phyloP scores from a whole-genome alignment of 495 filamentous ascomycete species.

The Penicillium crystallinum region DNA sequence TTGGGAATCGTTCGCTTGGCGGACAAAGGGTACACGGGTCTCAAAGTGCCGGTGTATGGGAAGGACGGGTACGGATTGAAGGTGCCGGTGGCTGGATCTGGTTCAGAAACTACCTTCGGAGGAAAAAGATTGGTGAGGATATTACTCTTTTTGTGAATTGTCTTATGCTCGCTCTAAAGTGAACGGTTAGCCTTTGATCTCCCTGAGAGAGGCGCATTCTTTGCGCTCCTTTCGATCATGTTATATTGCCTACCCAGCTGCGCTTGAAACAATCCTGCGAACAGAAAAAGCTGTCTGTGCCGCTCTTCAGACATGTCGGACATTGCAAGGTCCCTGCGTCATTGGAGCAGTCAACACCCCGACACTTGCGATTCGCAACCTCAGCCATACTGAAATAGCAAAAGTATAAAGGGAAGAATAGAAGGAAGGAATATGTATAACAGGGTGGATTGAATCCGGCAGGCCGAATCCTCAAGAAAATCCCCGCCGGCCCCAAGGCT shows the following conservation, averaged over 20 bases:
- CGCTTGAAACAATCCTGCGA: constrained; percentile 98
- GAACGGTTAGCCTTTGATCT: constrained; percentile 14
- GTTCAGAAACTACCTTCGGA: constrained; percentile 77
- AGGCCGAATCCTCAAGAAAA: constrained; percentile 11
- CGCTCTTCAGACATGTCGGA: constrained; percentile 86
- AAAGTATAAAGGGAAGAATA: background rate
- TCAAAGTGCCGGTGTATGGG: constrained; percentile 69
- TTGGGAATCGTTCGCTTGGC: constrained; percentile 66
- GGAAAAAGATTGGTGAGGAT: constrained; percentile 61
- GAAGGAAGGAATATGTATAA: background rate
- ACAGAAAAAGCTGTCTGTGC: constrained; percentile 92
- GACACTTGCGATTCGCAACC: constrained; percentile 61
- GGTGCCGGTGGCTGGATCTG: constrained; percentile 79
- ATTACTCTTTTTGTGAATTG: constrained; percentile 80
- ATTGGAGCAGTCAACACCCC: constrained; percentile 75
- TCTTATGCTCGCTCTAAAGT: constrained; percentile 74
- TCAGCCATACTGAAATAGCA: constrained; percentile 17
- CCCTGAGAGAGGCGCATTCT: constrained; percentile 1
- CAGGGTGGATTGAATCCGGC: background rate
- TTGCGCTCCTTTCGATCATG: constrained; percentile 25
- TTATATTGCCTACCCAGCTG: constrained; percentile 74
- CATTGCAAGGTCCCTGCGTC: constrained; percentile 82
- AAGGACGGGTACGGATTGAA: constrained; percentile 91
- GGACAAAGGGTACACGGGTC: constrained; percentile 89
- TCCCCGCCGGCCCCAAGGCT: background rate